These are phyloP conservation scores for Amanita exitialis DNA, from an alignment of 768 basidiomycete species.

Conservation along the genomic window DNA sequence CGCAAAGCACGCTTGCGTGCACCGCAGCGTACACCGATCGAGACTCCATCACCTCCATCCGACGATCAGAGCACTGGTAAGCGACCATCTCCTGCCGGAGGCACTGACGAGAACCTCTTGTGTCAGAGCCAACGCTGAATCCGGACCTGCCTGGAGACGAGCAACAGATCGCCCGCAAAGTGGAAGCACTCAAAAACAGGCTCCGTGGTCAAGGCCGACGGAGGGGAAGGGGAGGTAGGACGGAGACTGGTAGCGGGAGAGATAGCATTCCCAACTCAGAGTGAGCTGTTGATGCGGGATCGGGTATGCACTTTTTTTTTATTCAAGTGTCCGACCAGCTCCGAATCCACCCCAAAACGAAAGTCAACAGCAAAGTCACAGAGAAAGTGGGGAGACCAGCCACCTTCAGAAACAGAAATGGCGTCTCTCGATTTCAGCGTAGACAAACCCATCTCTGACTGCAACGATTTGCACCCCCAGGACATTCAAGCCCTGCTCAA, in stretches of 20 bases:
- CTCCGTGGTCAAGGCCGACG: slow-evolving; percentile 67
- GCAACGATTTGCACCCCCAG: slow-evolving; percentile 21
- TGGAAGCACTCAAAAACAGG: slow-evolving; percentile 80
- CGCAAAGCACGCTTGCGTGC: slow-evolving; percentile 55
- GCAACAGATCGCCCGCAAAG: slow-evolving; percentile 87
- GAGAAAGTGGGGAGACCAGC: slow-evolving; percentile 89
- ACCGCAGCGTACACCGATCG: slow-evolving; percentile 24
- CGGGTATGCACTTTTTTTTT: background rate
- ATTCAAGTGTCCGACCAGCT: slow-evolving; percentile 24
- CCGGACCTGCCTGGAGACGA: slow-evolving; percentile 57
- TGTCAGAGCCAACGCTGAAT: slow-evolving; percentile 25
- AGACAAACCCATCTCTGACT: slow-evolving; percentile 35
- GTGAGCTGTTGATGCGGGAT: slow-evolving; percentile 31
- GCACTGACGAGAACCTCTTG: slow-evolving; percentile 10
- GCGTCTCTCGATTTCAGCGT: slow-evolving; percentile 82
- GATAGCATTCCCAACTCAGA: slow-evolving; percentile 63
- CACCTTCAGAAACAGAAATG: slow-evolving; percentile 82
- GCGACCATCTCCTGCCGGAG: slow-evolving; percentile 10
- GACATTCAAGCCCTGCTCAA: slow-evolving; percentile 61
- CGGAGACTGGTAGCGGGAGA: slow-evolving; percentile 42
- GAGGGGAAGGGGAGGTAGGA: slow-evolving; percentile 42
- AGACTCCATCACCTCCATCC: slow-evolving; percentile 39
- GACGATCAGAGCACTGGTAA: slow-evolving; percentile 54
- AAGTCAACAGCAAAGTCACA: slow-evolving; percentile 61
- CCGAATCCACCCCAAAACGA: slow-evolving; percentile 51